These are phyloP conservation scores for Talaromyces ruber DNA, from an alignment of 495 filamentous ascomycete species.

Conservation along the genomic window DNA sequence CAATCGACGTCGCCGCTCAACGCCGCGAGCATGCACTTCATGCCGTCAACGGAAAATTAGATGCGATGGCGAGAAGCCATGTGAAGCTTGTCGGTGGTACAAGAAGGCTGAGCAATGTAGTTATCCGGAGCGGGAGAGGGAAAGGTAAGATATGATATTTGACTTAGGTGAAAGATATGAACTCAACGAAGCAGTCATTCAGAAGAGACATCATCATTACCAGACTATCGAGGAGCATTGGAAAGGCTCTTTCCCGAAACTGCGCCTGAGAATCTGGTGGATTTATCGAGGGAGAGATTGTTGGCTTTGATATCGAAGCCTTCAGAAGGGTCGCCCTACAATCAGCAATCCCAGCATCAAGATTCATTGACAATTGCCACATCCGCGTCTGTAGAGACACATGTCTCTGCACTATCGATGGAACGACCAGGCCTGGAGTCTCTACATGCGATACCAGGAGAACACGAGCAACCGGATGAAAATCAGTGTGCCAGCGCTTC, in stretches of 20 bases:
- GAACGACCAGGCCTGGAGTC: slow-evolving; percentile 28
- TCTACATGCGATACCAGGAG: slow-evolving; percentile 30
- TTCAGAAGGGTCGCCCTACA: not conserved
- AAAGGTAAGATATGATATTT: not conserved
- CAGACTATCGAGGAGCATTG: slow-evolving; percentile 29
- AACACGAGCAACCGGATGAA: slow-evolving; percentile 6
- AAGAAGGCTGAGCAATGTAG: slow-evolving; percentile 35
- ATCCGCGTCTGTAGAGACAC: slow-evolving; percentile 29
- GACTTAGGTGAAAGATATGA: not conserved
- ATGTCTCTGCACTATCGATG: slow-evolving; percentile 25
- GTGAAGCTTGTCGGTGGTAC: slow-evolving; percentile 39
- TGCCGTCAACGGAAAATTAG: slow-evolving; percentile 42
- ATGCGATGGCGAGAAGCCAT: slow-evolving; percentile 39
- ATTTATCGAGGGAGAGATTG: slow-evolving; percentile 41
- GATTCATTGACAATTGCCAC: slow-evolving; percentile 13
- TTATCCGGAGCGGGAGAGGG: slow-evolving; percentile 26
- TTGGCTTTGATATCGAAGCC: slow-evolving; percentile 27
- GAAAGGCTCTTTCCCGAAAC: slow-evolving; percentile 29
- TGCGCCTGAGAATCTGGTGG: slow-evolving; percentile 28
- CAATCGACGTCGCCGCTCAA: not conserved
- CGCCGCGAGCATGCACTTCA: slow-evolving; percentile 32
- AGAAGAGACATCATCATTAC: slow-evolving; percentile 31
- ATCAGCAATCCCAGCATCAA: slow-evolving; percentile 15
- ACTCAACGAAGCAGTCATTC: slow-evolving; percentile 22
- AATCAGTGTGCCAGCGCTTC: slow-evolving; percentile 13